Base-by-base conservation (phyloP, 2,329 filamentous ascomycete species). In the Endoconidiophora laricicola region DNA sequence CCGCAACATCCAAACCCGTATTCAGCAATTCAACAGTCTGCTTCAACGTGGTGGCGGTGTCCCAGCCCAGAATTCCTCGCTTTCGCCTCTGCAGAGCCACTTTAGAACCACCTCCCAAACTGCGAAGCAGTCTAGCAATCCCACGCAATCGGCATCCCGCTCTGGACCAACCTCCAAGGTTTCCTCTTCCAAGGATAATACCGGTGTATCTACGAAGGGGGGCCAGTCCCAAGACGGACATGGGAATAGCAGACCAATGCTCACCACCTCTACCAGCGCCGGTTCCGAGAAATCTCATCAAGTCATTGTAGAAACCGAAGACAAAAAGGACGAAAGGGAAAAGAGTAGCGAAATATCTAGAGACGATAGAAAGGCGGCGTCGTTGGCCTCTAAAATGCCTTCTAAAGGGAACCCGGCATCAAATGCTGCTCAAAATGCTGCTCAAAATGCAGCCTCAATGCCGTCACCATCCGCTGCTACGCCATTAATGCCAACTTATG, bases 21-120 rank as follows among this genome's bases (percentile, higher is more conserved):
- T 81, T 50, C 69, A 76, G 47, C 71, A 79, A 57, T 81, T 81
- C 68, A 81, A 80, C 62, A 74, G 73, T 59, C 74, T 81, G 60
- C 71, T 81, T 56, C 74, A 72, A 51, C 66, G 74, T 59, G 69
- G 64, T 62, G 72, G 72, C 57, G 72, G 74, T 58, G 63, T 78
- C 53, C 74, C 77, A 59, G 68, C 72, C 53, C 65, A 70, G 54
- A 54, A 57, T 55, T 72, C 75, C 52, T 69, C 76, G 54, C 44
- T n/a, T 9, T 20, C 26, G 14, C 7, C 20, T 40, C 46, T 24
- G 18, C n/a, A 39, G 44, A 36, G 44, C 44, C 42, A 44, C n/a
- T 41, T 38, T 41, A 33, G 44, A 33, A 37, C 33, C 33, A 9
- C n/a, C 33, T 24, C 33, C 16, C 36, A 38, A 18, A 26, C 10